These are phyloP conservation scores for Cystobasidium slooffiae DNA, from an alignment of 1,284 basidiomycete genomes.

Conservation along the genomic window DNA sequence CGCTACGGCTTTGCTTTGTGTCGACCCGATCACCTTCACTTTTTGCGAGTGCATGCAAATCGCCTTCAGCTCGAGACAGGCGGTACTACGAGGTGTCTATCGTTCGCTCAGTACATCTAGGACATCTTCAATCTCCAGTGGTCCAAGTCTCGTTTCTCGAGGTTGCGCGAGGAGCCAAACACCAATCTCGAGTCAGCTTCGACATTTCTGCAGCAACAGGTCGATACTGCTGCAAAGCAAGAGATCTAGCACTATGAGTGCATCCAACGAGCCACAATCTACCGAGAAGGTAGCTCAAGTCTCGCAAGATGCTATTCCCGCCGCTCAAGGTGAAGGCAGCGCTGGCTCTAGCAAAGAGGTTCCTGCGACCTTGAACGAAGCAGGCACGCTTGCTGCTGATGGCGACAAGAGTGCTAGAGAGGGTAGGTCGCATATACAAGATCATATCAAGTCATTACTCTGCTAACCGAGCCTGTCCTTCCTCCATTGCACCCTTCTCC, in stretches of 20 bases:
- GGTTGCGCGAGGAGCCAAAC: not conserved
- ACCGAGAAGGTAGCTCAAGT: slow-evolving; percentile 20
- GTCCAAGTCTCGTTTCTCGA: not conserved
- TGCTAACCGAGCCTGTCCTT: not conserved
- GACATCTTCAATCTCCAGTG: no score
- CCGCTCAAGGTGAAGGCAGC: slow-evolving; percentile 13
- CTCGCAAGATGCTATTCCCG: slow-evolving; percentile 4
- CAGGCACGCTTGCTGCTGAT: slow-evolving; percentile 5
- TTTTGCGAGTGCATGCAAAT: slow-evolving; percentile 5
- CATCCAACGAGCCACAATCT: not conserved
- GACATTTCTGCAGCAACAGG: slow-evolving; percentile 14
- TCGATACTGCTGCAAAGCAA: not conserved
- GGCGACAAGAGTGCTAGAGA: slow-evolving; percentile 33
- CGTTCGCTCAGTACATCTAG: not conserved
- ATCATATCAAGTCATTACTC: no score
- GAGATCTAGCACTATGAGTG: slow-evolving; percentile 8
- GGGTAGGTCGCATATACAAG: slow-evolving; percentile 3
- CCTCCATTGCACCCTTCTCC: not conserved
- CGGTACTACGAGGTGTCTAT: slow-evolving; percentile 3
- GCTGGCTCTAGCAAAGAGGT: slow-evolving; percentile 9
- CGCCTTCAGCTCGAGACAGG: slow-evolving; percentile 5
- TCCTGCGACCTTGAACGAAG: slow-evolving; percentile 32
- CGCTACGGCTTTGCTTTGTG: not conserved
- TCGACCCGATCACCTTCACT: slow-evolving; percentile 16
- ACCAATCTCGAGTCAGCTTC: slow-evolving; percentile 2